These are phyloP conservation scores for Boletus reticulatus DNA, from an alignment of 768 basidiomycete genomes.

Conservation along the genomic window DNA sequence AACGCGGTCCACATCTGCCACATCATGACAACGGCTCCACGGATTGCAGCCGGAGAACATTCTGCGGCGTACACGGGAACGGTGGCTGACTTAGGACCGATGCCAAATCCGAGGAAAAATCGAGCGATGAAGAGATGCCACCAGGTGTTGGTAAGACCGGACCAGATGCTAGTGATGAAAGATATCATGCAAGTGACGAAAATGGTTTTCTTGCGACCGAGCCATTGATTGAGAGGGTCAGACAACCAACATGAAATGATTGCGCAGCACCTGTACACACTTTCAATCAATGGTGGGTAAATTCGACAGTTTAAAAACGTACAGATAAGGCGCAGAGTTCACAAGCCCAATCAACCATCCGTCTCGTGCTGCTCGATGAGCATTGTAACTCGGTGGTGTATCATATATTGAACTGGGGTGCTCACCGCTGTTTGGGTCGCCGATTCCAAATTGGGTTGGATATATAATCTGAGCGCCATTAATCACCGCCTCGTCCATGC, in stretches of 20 bases:
- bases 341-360: conserved; percentile 37
- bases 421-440: conserved; percentile 22
- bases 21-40: conserved; percentile 89
- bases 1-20: conserved; percentile 94
- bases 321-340: conserved; percentile 22
- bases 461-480: conserved; percentile 48
- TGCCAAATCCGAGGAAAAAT: conserved; percentile 22
- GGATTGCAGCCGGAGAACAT: conserved; percentile 74
- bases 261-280: conserved; percentile 44
- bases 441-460: conserved; percentile 56
- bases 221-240: conserved; percentile 62
- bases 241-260: conserved; percentile 62
- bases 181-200: conserved; percentile 61
- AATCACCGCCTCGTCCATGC: conserved; percentile 40
- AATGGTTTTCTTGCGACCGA: conserved; percentile 62
- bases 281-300: background rate
- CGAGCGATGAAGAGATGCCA: conserved; percentile 55
- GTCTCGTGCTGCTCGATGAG: conserved; percentile 37
- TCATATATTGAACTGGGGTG: conserved; percentile 2
- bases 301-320: conserved; percentile 14
- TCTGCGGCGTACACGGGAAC: conserved; percentile 72
- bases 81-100: conserved; percentile 57
- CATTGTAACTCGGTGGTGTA: background rate
- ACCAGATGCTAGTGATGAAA: conserved; percentile 53
- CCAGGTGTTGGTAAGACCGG: conserved; percentile 54